Base-by-base conservation (phyloP, 768 basidiomycete genomes). In the Kwoniella newhampshirensis region DNA sequence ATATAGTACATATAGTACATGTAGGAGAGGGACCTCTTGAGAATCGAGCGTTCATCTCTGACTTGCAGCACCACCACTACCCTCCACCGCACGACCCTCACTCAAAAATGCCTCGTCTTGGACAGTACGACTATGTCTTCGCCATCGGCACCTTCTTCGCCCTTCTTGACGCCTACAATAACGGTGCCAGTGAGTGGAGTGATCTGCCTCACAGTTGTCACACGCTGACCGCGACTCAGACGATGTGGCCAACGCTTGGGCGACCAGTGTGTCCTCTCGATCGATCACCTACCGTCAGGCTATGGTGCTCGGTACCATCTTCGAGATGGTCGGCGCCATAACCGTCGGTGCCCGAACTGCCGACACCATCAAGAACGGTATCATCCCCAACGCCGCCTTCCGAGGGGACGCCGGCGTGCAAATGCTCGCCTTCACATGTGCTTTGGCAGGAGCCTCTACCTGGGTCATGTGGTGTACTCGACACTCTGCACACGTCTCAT, bases 291-390 rank as follows among this genome's bases (percentile, higher is more conserved):
- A 66, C 37, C 61, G 61, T 37, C 61, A 63, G 44, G 64, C 64
- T 1, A 66, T 66, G 64, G 51, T 66, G 8, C 59, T 66, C 47
- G 64, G 64, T 54, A 64, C 63, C 23, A 58, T 64, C 17, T 64
- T 60, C 25, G 63, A 64, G 28, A 64, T 61, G 60, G 45, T 64
- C 32, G 63, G 63, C 58, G 63, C 63, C 41, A 58, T 64, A 27
- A 47, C 51, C 20, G 63, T 64, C 13, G 63, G 63, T 36, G 58
- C 63, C 4, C 54, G 56, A 57, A 59, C 60, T 18, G 71, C 77
- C 12, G 60, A 61, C 21, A 81, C 80, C 35, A 79, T 81, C 73
- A 79, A 79, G 66, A 80, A 78, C 63, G 78, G 77, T 47, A 79
- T 80, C 70, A 78, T 80, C 59, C 62, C 69, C 45, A 66, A 65